Evolutionary conservation across 441 rosid genomes (phyloP).

Genomic region (Dalechampia spathulata): DNA sequence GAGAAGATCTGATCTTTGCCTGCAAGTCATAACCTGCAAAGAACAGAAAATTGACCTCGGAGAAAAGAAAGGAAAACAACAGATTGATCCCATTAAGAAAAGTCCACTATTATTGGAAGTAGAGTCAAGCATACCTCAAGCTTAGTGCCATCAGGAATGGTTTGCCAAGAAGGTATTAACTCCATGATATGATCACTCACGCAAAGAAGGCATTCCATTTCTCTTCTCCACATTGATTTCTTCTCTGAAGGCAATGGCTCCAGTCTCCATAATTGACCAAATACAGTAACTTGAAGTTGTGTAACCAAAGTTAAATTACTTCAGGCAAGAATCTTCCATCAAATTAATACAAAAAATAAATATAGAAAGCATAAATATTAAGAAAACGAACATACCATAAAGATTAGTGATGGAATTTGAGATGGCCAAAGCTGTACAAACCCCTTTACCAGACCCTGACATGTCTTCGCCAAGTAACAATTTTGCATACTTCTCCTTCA

Average conservation of each 20-base stretch:
- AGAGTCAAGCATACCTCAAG: constrained; percentile 53
- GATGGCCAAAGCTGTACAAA: constrained; percentile 79
- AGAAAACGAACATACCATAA: constrained; percentile 51
- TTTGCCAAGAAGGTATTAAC: constrained; percentile 85
- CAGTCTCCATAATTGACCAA: constrained; percentile 96
- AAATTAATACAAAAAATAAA: background rate
- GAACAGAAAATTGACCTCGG: background rate
- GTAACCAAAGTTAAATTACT: constrained; percentile 7
- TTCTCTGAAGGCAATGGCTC: constrained; percentile 72
- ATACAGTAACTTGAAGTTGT: constrained; percentile 57
- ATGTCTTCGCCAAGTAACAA: constrained; percentile 94
- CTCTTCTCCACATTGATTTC: constrained; percentile 97
- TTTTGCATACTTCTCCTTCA: constrained; percentile 95
- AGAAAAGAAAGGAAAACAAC: no score
- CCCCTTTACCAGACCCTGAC: constrained; percentile 99
- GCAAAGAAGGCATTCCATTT: constrained; percentile 94
- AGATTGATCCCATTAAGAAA: no score
- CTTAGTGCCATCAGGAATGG: constrained; percentile 89
- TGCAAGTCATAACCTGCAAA: constrained; percentile 87
- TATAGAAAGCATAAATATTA: constrained; percentile 18
- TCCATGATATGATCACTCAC: constrained; percentile 95
- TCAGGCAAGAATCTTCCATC: constrained; percentile 1
- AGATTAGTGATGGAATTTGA: constrained; percentile 97
- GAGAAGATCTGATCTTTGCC: constrained; percentile 77
- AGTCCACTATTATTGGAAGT: no score